Conservation (phyloP, 1,284 basidiomycete species). For the Butyriboletus pseudospeciosus region DNA sequence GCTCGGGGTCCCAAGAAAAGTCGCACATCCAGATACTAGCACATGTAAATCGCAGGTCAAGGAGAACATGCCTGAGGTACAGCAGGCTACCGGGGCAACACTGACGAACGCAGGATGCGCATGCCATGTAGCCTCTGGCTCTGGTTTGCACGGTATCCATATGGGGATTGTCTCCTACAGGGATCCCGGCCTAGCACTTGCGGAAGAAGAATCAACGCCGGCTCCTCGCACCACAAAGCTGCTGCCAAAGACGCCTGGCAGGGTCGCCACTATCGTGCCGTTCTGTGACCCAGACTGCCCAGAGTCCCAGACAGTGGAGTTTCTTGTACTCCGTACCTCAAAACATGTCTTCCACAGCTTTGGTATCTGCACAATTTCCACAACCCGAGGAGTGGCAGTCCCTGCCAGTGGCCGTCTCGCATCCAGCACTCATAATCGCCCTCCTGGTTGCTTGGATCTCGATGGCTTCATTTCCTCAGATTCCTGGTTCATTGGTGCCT, state of each 20-base stretch:
- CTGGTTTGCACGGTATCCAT: constrained; percentile 28
- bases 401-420: constrained; percentile 16
- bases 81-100: constrained; percentile 61
- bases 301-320: constrained; percentile 12
- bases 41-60: constrained; percentile 70
- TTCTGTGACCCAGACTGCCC: constrained; percentile 37
- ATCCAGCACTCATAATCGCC: constrained; percentile 12
- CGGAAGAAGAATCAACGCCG: constrained; percentile 21
- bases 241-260: constrained; percentile 29
- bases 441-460: constrained; percentile 32
- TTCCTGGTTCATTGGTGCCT: constrained; percentile 83
- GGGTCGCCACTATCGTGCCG: constrained; percentile 31
- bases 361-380: constrained; percentile 80
- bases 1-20: constrained; percentile 42
- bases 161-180: constrained; percentile 48
- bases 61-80: constrained; percentile 66
- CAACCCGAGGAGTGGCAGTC: constrained; percentile 30
- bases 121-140: constrained; percentile 46
- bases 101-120: constrained; percentile 56
- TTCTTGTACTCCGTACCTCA: constrained; percentile 78
- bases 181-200: constrained; percentile 40
- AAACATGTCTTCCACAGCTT: constrained; percentile 83
- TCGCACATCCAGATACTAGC: constrained; percentile 60
- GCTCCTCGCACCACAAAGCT: constrained; percentile 31
- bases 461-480: constrained; percentile 57